Percentiles rank a stretch among this genome's conserved stretches.
Evolutionary conservation across 139 green algal species (phyloP).

Genomic region (Astrephomene gubernaculifera): DNA sequence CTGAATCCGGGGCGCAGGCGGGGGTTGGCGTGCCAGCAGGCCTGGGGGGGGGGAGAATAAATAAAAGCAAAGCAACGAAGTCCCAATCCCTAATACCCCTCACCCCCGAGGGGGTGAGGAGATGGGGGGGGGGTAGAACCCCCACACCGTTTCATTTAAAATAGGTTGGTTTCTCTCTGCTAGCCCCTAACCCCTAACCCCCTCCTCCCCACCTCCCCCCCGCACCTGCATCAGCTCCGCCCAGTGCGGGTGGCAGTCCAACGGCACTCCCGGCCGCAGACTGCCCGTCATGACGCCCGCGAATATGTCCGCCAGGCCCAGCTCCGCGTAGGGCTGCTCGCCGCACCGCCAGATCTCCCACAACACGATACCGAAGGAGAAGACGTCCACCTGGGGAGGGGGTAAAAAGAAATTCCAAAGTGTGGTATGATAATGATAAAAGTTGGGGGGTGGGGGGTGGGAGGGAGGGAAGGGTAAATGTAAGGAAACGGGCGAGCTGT

Average conservation of each 20-base stretch:
- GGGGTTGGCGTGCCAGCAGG: slow-evolving; percentile 66
- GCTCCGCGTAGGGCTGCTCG: slow-evolving; percentile 64
- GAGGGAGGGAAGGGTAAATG: background rate
- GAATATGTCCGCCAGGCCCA: slow-evolving; percentile 64
- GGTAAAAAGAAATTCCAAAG: background rate
- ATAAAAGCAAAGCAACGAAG: too few relatives aligned
- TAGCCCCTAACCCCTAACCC: background rate
- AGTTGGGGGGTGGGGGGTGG: background rate
- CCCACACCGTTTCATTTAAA: too few relatives aligned
- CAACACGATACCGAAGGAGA: slow-evolving; percentile 70
- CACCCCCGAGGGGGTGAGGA: too few relatives aligned
- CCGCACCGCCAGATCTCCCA: slow-evolving; percentile 80
- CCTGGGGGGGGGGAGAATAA: slow-evolving; percentile 37
- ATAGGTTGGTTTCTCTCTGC: too few relatives aligned
- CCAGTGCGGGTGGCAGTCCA: slow-evolving; percentile 67
- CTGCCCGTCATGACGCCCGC: slow-evolving; percentile 66
- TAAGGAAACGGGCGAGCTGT: too few relatives aligned
- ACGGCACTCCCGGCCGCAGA: slow-evolving; percentile 63
- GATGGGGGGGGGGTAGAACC: too few relatives aligned
- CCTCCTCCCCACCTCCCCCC: background rate
- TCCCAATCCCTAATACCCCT: background rate
- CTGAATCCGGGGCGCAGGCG: slow-evolving; percentile 62
- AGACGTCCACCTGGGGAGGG: slow-evolving; percentile 62
- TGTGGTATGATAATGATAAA: too few relatives aligned
- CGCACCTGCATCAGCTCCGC: slow-evolving; percentile 67